Conservation (phyloP, 2,329 filamentous ascomycete species). For the Aspergillus pseudotamarii region DNA sequence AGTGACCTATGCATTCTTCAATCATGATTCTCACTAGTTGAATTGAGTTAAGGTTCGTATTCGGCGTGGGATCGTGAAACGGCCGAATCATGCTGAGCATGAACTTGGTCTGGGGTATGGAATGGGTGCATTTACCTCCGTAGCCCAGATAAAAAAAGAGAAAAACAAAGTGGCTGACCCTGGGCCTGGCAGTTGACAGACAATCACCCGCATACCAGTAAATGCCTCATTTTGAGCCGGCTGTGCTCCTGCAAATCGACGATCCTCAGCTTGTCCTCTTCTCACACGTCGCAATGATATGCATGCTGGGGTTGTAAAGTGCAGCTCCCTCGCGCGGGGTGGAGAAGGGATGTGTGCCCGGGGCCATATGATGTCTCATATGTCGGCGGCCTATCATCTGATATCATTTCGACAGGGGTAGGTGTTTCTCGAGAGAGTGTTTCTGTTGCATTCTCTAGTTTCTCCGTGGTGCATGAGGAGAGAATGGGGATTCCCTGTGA, state of each 20-base stretch:
- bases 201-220: not conserved
- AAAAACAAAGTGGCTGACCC: not conserved
- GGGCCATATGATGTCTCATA: slow-evolving; percentile 1
- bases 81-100: not conserved
- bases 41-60: not conserved
- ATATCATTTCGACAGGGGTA: not conserved
- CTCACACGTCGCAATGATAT: slow-evolving; percentile 3
- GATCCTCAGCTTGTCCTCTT: slow-evolving; percentile 1
- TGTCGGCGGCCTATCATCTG: slow-evolving; percentile 1
- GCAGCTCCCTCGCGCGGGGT: slow-evolving; percentile 1
- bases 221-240: not conserved
- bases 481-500: not conserved
- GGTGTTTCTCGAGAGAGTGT: not conserved
- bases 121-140: not conserved
- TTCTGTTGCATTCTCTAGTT: not conserved
- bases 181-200: not conserved
- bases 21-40: not conserved
- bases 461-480: not conserved
- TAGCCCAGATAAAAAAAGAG: not conserved
- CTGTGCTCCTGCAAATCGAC: not conserved
- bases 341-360: not conserved
- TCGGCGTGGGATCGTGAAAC: not conserved
- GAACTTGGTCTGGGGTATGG: not conserved
- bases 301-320: not conserved
- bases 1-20: not conserved